Conservation (phyloP, 1,284 basidiomycete species). For the Schizophyllum amplum region DNA sequence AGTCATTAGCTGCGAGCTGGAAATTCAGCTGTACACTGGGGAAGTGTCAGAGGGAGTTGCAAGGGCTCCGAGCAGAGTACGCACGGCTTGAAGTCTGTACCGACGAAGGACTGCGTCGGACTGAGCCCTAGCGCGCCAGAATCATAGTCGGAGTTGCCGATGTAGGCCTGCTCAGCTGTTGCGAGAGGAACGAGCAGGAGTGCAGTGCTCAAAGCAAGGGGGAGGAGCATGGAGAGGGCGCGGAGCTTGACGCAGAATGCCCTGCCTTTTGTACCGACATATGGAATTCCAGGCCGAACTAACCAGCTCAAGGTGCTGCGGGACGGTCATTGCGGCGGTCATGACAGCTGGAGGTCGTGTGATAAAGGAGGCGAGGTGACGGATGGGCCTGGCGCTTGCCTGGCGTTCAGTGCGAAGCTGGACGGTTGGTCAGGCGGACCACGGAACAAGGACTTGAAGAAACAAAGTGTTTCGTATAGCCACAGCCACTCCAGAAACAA, state of each 20-base stretch:
- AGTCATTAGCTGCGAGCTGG: background rate
- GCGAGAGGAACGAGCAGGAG: background rate
- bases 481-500: too few relatives aligned
- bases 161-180: background rate
- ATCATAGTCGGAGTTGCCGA: background rate
- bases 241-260: background rate
- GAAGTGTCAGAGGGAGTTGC: background rate
- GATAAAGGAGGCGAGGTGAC: too few relatives aligned
- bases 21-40: background rate
- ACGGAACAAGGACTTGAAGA: too few relatives aligned
- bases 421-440: too few relatives aligned
- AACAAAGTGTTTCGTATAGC: too few relatives aligned
- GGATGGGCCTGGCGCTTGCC: too few relatives aligned
- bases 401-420: too few relatives aligned
- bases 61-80: background rate
- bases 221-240: background rate
- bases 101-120: background rate
- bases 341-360: too few relatives aligned
- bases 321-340: too few relatives aligned
- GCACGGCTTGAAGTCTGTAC: background rate
- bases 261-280: too few relatives aligned
- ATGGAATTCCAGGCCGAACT: too few relatives aligned
- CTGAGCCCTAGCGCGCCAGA: background rate
- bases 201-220: background rate
- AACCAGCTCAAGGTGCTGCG: too few relatives aligned